Percentiles rank a stretch among this genome's conserved stretches.
These are phyloP conservation scores for Phytophthora sp. DNA, from an alignment of 352 stramenopile species.

Conservation along the genomic window DNA sequence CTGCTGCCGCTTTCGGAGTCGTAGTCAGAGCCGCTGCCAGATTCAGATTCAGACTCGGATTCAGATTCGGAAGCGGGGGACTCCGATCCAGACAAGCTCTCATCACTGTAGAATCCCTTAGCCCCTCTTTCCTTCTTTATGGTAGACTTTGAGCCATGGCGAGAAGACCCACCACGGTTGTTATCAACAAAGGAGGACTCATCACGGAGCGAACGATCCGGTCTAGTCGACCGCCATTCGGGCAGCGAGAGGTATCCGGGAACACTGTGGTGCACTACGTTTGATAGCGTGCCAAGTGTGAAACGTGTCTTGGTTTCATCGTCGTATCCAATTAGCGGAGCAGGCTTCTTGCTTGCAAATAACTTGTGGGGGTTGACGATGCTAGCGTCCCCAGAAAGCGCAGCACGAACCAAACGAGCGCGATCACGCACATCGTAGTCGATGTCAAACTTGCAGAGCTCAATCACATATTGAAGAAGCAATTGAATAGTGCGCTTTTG, in stretches of 20 bases:
- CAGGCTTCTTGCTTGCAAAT: constrained; percentile 82
- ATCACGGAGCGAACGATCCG: constrained; percentile 79
- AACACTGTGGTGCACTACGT: constrained; percentile 86
- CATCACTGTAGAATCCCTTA: constrained; percentile 79
- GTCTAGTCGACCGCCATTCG: constrained; percentile 72
- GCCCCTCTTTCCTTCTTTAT: constrained; percentile 41
- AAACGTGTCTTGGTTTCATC: constrained; percentile 81
- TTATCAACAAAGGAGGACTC: constrained; percentile 58
- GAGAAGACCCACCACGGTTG: constrained; percentile 28
- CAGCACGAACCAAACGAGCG: constrained; percentile 84
- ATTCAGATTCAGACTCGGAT: constrained; percentile 46
- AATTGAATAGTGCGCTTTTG: constrained; percentile 77
- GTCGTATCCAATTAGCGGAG: constrained; percentile 74
- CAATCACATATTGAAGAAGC: constrained; percentile 91
- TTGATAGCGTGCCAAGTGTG: constrained; percentile 87
- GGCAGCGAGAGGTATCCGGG: constrained; percentile 82
- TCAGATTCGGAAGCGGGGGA: constrained; percentile 37
- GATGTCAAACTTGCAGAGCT: constrained; percentile 93
- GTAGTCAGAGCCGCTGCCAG: constrained; percentile 48
- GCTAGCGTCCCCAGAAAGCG: constrained; percentile 59
- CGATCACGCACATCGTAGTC: constrained; percentile 94
- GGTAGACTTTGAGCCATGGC: constrained; percentile 20
- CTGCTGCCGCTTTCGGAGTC: constrained; percentile 37
- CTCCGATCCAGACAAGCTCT: constrained; percentile 49
- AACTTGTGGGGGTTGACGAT: constrained; percentile 77